Evolutionary conservation across 2,329 filamentous ascomycete species (phyloP), one percentile per base, ranked within the genome.

Genomic region (Cladophialophora yegresii): DNA sequence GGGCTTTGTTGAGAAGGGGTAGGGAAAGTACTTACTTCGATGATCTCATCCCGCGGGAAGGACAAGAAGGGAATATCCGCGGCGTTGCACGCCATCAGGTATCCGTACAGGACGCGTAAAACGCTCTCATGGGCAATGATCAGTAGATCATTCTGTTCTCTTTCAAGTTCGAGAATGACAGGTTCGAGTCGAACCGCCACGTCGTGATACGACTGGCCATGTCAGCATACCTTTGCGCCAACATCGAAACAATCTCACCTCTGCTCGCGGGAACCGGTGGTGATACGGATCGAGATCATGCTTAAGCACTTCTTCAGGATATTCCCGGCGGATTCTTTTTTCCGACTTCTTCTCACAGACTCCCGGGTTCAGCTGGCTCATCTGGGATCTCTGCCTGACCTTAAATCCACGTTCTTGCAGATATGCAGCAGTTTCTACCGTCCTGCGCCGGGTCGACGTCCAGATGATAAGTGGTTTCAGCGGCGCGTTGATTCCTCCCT

Each of bases 111-210:
- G 26, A 99, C 95, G 50, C 95, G 90, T 54, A 99, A 84, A n/a
- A 99, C 95, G 58, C 92, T 96, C 77, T 99, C 95, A 76, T 99
- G 95, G 0, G 95, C 95, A 71, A 99, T 97, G 74, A 99, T 97
- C 59, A 99, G 85, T n/a, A 99, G 84, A 75, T 99, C 95, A 70
- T 96, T 96, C 72, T 97, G 91, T 79, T 99, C 95, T 50, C 95
- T 89, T 80, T 99, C 95, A 13, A 99, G 85, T 76, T 99, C 95
- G 32, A 99, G 85, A 73, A 99, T 99, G 73, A 99, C 96, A 47
- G 95, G 96, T 76, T 99, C 95, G 54, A 99, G 87, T 23, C 95
- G 91, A 65, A 99, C 95, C n/a, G 95, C 95, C 50, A 99, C 87
- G 74, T 99, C 95, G 75, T 99, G 95, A 77, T 99, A 99, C 8